Evolutionary conservation across 208 protist species (phyloP), one percentile per base, ranked within the genome.

Genomic region (Balamuthia mandrillaris): DNA sequence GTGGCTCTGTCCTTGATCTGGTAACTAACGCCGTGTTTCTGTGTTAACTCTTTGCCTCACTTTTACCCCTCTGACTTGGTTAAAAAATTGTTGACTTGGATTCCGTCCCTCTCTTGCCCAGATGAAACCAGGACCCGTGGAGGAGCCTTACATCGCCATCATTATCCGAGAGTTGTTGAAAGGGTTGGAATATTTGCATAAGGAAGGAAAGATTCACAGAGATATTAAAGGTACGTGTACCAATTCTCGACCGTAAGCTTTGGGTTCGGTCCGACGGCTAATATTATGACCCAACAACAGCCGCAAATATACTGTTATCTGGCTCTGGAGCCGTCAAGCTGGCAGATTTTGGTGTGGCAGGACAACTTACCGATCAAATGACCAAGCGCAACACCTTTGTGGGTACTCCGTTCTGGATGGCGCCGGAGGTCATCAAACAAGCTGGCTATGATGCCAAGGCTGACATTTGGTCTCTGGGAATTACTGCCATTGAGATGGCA

Each of bases 281-380:
- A n/a, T 52, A 18, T 52, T 18, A 52, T 63, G 4, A 14, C 12
- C 27, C n/a, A 5, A 29, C 7, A 5, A 77, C 44, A 88, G 77
- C 85, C 12, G 86, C 86, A 49, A 91, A 91, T 66, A 78, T 95
- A 18, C 87, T 96, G 3, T 27, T 96, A 2, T 42, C 78, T 2
- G 68, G 63, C 2, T 51, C 93, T n/a, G 95, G 94, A 3, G 41
- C 74, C 0, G 92, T 96, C 0, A 96, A 96, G 81, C 70, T 97
- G 6, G 94, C 91, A 7, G 96, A 98, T 84, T 97, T 98, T 94
- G 96, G 96, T 63, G 95, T 97, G n/a, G 75, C 89, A 51, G 94
- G 90, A 35, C 88, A 93, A 63, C 66, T 96, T 14, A 91, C 87
- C 5, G 75, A 87, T 35, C 92, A 90, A 37, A 88, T 94, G 61